Evolutionary conservation across 140 eudicot species (phyloP).

Genomic region (Anethum foeniculum): DNA sequence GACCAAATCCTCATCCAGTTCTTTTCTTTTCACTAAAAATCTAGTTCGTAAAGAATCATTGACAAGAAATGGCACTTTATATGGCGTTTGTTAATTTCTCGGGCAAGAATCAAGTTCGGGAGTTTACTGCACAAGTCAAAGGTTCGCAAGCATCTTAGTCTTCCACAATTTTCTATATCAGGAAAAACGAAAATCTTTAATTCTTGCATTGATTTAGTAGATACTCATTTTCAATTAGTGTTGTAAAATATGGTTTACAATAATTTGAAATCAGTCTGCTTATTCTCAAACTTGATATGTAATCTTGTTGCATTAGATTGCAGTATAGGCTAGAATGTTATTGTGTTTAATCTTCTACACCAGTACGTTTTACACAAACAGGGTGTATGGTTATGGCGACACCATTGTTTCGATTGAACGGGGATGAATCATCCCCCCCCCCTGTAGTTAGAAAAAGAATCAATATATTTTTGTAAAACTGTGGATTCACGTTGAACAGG

Average conservation of each 20-base stretch:
- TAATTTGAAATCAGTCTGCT: neutral
- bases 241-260: neutral
- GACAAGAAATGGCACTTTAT: slow-evolving; percentile 79
- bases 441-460: no score
- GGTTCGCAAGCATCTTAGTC: slow-evolving; percentile 67
- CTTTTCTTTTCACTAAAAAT: neutral
- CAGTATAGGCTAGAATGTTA: no score
- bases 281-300: neutral
- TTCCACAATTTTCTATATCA: neutral
- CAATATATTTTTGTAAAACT: no score
- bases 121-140: slow-evolving; percentile 68
- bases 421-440: no score
- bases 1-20: neutral
- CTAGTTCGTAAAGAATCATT: slow-evolving; percentile 87
- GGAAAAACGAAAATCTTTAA: neutral
- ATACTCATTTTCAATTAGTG: neutral
- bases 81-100: slow-evolving; percentile 93
- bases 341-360: no score
- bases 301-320: neutral
- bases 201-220: neutral
- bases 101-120: slow-evolving; percentile 78
- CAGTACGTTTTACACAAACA: no score
- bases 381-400: no score
- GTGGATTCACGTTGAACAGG: no score
- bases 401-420: no score